Evolutionary conservation across 345 rosid species (phyloP), one percentile per base, ranked within the genome.

Genomic region (Microcos paniculata): DNA sequence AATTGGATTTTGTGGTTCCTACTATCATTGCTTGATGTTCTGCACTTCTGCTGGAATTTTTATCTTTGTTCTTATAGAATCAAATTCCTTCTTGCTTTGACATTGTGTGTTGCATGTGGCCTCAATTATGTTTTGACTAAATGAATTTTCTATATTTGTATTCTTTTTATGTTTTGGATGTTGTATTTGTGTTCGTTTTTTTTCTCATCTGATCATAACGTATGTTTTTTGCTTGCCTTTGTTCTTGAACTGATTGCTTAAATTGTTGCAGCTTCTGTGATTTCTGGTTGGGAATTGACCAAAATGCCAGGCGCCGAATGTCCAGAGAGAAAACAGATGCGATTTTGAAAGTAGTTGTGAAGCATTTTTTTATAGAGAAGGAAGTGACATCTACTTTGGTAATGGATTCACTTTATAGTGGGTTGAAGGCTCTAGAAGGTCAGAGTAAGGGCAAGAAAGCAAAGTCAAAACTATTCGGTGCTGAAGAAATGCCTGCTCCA

Each of bases 341-440:
- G 71, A 86, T 95, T 82, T 82, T 93, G 78, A 95, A 90, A 87
- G 84, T 89, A 79, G 93, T 90, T 76, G 98, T 92, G 65, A 95
- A 90, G 57, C 92, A 91, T 73, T 95, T 93, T 85, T 95, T 95
- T 79, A 84, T 93, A 71, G 94, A 91, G 84, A 91, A 91, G 88
- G 96, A 93, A 88, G 97, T 93, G 65, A 86, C 98, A 57, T 93
- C 99, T 73, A 95, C 99, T 67, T 88, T 95, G 92, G 94, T 93
- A 56, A 93, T 95, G 99, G 99, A 95, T 89, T 91, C 97, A 87
- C 88, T 95, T 84, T 90, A 95, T 80, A 95, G 97, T 79, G 99
- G 99, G 71, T 83, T 89, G 84, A 95, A 90, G 88, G 94, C 99
- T 81, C 96, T 95, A 65, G 97, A 95, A 87, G 89, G 93, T 53